phyloP scores from a whole-genome alignment of 2,329 filamentous ascomycete genomes.

The Trichoderma polysporum region DNA sequence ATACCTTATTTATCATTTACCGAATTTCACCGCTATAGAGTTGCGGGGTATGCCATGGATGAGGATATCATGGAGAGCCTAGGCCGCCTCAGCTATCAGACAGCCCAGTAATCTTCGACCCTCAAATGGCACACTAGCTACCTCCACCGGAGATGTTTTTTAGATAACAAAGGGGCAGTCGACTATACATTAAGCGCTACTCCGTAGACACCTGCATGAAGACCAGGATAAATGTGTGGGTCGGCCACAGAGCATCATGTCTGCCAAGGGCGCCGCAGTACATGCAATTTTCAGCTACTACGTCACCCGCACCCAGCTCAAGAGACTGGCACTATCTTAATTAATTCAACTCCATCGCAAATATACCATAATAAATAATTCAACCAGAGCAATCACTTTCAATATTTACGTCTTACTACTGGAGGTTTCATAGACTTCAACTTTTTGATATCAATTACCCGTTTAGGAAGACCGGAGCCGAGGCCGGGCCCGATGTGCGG shows the following conservation, averaged over 20 bases:
- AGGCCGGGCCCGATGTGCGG: neutral
- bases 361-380: neutral
- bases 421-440: neutral
- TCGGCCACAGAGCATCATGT: neutral
- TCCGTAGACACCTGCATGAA: neutral
- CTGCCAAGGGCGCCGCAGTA: neutral
- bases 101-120: neutral
- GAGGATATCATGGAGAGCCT: neutral
- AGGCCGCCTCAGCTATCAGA: neutral
- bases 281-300: neutral
- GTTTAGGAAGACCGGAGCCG: neutral
- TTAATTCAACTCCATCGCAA: neutral
- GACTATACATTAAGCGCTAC: neutral
- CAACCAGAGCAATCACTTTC: neutral
- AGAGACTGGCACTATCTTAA: neutral
- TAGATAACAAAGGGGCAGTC: neutral
- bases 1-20: neutral
- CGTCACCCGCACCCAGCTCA: neutral
- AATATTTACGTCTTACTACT: no score
- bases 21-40: neutral
- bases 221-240: neutral
- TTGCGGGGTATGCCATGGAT: neutral
- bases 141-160: neutral
- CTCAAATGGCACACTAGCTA: neutral
- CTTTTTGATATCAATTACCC: neutral